These are phyloP conservation scores for Nannochloropsis oceanica DNA, from an alignment of 108 stramenopile species.

Conservation along the genomic window DNA sequence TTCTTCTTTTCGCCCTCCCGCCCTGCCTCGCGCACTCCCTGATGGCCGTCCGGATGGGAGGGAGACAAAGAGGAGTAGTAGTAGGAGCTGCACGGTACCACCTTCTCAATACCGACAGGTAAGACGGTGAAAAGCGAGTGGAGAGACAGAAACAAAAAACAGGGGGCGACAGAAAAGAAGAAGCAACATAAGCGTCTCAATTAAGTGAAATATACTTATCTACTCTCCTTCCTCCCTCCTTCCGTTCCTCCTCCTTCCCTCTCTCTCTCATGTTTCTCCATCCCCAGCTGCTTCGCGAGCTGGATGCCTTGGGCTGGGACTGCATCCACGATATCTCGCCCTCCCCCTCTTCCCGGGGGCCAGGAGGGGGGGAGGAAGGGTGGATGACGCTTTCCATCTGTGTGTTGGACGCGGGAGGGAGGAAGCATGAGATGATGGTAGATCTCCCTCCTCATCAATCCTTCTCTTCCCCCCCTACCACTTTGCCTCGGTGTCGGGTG, in stretches of 20 bases:
- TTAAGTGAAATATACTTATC: no score
- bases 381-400: background rate
- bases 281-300: background rate
- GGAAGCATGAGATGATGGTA: background rate
- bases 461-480: background rate
- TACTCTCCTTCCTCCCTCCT: background rate
- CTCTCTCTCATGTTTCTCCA: background rate
- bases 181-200: no score
- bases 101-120: background rate
- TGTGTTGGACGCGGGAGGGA: background rate
- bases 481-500: background rate
- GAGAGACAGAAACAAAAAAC: no score
- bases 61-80: background rate
- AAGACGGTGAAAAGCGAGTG: background rate
- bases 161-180: no score
- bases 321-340: background rate
- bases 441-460: background rate
- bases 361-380: background rate
- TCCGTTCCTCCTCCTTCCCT: no score
- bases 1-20: background rate
- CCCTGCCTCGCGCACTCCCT: background rate
- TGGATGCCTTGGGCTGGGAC: background rate
- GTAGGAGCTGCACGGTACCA: background rate
- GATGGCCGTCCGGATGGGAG: background rate
- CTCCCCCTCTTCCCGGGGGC: background rate